Conservation (phyloP, 495 filamentous ascomycete species). For the Sporormia fimetaria region DNA sequence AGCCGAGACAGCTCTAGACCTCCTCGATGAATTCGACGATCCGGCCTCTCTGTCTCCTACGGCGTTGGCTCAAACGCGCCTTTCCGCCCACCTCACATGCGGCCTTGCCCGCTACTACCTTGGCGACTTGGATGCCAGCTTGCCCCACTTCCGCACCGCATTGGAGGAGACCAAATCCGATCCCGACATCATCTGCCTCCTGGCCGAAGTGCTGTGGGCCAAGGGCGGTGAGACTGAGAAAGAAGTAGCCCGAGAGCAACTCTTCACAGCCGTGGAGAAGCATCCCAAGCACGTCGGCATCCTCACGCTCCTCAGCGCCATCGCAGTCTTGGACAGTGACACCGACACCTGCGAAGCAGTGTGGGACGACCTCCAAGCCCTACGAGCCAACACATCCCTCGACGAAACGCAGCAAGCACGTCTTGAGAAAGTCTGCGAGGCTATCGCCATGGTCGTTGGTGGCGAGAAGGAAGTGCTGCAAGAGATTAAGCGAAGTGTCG, state of each 20-base stretch:
- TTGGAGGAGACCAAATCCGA: conserved; percentile 65
- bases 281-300: conserved; percentile 65
- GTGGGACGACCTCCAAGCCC: conserved; percentile 56
- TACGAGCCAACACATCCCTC: conserved; percentile 53
- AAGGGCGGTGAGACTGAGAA: conserved; percentile 66
- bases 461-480: conserved; percentile 24
- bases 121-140: conserved; percentile 49
- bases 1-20: conserved; percentile 35
- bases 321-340: conserved; percentile 71
- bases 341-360: conserved; percentile 70
- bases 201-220: conserved; percentile 87
- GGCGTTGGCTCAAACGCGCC: conserved; percentile 50
- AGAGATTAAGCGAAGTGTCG: conserved; percentile 42
- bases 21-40: conserved; percentile 36
- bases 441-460: conserved; percentile 39
- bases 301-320: conserved; percentile 65
- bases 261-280: conserved; percentile 65
- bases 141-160: conserved; percentile 70
- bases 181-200: conserved; percentile 76
- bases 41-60: conserved; percentile 36
- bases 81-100: conserved; percentile 78
- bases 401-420: conserved; percentile 38
- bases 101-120: conserved; percentile 70
- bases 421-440: conserved; percentile 46
- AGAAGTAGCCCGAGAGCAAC: conserved; percentile 61